Base-by-base conservation (phyloP, 2,329 filamentous ascomycete genomes). In the Penicillium sp. region DNA sequence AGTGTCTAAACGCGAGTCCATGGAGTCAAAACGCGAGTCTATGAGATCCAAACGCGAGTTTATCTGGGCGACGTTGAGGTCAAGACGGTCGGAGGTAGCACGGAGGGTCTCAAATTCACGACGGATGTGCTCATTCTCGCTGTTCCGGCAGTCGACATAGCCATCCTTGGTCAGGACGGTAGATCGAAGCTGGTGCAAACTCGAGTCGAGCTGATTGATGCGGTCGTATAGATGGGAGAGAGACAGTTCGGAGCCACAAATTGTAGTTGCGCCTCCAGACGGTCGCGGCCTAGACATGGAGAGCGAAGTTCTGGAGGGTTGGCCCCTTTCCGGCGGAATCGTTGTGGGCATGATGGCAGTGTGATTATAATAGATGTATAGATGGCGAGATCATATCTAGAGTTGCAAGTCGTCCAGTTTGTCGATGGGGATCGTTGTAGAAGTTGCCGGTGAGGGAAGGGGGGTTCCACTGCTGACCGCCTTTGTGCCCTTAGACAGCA, bases 71-170 rank as follows among this genome's bases (percentile, higher is more conserved):
- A 72, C 69, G 46, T 69, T 69, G 28, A 66, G 42, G 44, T 74
- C 71, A 42, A 74, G 72, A 6, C 68, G 66, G 39, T 62, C 64
- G 12, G 65, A 69, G 28, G 70, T 65, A n/a, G 65, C 59, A 29
- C 64, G 65, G 46, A 72, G 64, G 45, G 62, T 58, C 49, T 72
- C 67, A 31, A 74, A 74, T 49, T 74, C 72, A 6, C 70, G 70
- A 39, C 69, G 67, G 31, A 74, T 65, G 41, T 70, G 66, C 13
- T 71, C 64, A 53, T 74, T 71, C 60, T 74, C 70, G 15, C 68
- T 65, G 53, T 73, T 74, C 2, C 70, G 64, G 48, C 71, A 66
- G 45, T 74, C 70, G 42, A 68, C 61, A 59, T 74, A 74, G 24
- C 61, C 65, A 44, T 74, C 70, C 51, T 70, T 71, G 21, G 71